phyloP scores from a whole-genome alignment of 768 basidiomycete species.

The Mycena crocata region DNA sequence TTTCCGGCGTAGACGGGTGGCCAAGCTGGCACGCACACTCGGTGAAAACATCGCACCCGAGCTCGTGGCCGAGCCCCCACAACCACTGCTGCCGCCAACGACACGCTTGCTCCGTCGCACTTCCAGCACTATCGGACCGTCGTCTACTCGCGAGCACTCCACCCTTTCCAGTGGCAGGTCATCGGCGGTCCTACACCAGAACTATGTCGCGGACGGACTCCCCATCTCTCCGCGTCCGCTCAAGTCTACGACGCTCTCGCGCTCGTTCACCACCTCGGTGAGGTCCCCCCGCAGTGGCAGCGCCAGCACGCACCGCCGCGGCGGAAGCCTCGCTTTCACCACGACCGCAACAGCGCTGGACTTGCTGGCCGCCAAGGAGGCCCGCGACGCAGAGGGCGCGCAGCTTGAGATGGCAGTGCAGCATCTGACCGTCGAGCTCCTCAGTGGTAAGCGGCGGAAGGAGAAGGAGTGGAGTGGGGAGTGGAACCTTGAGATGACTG shows the following conservation, averaged over 20 bases:
- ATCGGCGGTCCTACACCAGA: not conserved
- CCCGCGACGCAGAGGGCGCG: not conserved
- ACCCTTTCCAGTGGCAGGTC: not conserved
- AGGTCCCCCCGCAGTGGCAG: not conserved
- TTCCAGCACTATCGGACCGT: not conserved
- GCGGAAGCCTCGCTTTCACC: not conserved
- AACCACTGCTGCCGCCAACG: not conserved
- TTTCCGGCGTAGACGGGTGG: conserved; percentile 24
- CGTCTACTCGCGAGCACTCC: not conserved
- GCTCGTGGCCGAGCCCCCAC: not conserved
- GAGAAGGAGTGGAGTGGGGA: conserved; percentile 33
- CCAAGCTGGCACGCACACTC: conserved; percentile 27
- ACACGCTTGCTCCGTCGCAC: not conserved
- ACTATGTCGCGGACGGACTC: not conserved
- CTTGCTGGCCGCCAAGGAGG: not conserved
- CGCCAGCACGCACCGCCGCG: not conserved
- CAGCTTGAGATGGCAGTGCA: not conserved
- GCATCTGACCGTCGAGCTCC: not conserved
- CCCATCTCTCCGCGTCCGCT: not conserved
- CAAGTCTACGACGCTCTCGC: not conserved
- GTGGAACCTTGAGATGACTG: conserved; percentile 27
- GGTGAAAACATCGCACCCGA: conserved; percentile 29
- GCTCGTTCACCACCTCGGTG: conserved; percentile 7
- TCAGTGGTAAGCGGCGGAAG: conserved; percentile 15
- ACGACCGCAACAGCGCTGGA: not conserved